Percentiles rank a stretch among this genome's conserved stretches.
phyloP scores from a whole-genome alignment of 1,139 yeast species.

The Yamadazyma diospyri region DNA sequence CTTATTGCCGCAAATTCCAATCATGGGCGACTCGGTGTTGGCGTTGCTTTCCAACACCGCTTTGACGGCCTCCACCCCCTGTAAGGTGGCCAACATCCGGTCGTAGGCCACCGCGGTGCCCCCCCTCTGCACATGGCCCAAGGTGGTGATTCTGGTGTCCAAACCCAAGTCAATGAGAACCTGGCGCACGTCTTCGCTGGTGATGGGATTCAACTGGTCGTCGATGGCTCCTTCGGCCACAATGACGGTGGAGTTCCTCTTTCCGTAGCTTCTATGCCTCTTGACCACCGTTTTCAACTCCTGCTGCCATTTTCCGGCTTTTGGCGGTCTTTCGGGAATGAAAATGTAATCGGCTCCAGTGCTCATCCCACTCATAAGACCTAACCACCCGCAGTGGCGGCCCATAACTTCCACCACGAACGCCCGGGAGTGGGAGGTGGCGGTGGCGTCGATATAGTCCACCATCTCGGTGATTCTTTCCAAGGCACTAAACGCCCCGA shows the following conservation, averaged over 20 bases:
- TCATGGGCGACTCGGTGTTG: slow-evolving; percentile 71
- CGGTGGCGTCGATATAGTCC: slow-evolving; percentile 82
- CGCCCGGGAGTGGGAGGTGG: slow-evolving; percentile 79
- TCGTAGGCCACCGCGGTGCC: slow-evolving; percentile 84
- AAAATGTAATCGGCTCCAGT: slow-evolving; percentile 79
- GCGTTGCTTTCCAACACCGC: slow-evolving; percentile 71
- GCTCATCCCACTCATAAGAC: slow-evolving; percentile 77
- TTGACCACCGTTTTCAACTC: slow-evolving; percentile 63
- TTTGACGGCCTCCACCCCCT: slow-evolving; percentile 81
- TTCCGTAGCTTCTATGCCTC: slow-evolving; percentile 67
- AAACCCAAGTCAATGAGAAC: slow-evolving; percentile 69
- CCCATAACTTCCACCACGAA: slow-evolving; percentile 90
- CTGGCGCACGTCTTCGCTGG: slow-evolving; percentile 63
- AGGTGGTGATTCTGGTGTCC: slow-evolving; percentile 74
- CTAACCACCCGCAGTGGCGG: slow-evolving; percentile 86
- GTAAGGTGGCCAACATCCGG: slow-evolving; percentile 70
- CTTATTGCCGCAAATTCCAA: slow-evolving; percentile 69
- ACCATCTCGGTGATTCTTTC: slow-evolving; percentile 76
- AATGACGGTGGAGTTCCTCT: slow-evolving; percentile 74
- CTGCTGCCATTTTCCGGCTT: slow-evolving; percentile 58
- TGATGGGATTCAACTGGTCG: slow-evolving; percentile 59
- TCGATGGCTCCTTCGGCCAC: slow-evolving; percentile 85
- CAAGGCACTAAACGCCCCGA: slow-evolving; percentile 75
- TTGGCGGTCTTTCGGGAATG: slow-evolving; percentile 76
- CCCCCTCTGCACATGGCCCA: slow-evolving; percentile 86